A percentile compares a stretch with the other conserved stretches of the same genome.
These are phyloP conservation scores for Sugiyamaella lignohabitans DNA, from an alignment of 805 yeast species.

Conservation along the genomic window DNA sequence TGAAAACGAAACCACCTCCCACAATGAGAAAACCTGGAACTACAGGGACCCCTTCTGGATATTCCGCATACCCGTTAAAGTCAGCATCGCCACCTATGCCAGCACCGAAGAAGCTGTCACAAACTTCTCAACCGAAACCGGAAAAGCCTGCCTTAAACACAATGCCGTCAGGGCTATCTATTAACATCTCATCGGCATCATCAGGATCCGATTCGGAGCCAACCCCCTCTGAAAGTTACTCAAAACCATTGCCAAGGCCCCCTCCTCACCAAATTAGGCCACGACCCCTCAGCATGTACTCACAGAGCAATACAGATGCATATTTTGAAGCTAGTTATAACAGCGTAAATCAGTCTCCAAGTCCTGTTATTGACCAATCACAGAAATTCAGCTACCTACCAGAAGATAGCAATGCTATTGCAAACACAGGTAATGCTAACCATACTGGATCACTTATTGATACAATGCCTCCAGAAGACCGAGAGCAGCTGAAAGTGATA, in stretches of 20 bases:
- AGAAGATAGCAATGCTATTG: background rate
- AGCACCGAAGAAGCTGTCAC: too few relatives aligned
- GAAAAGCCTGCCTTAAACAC: too few relatives aligned
- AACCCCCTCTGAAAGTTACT: background rate
- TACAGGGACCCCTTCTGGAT: too few relatives aligned
- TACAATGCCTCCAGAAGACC: slow-evolving; percentile 14
- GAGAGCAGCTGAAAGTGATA: slow-evolving; percentile 28
- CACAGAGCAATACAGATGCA: background rate
- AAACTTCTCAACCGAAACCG: slow-evolving; percentile 1
- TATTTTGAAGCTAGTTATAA: too few relatives aligned
- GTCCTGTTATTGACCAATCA: too few relatives aligned
- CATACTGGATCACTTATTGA: slow-evolving; percentile 7
- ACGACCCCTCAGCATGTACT: slow-evolving; percentile 12
- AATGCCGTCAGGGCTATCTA: too few relatives aligned
- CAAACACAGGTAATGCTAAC: slow-evolving; percentile 1
- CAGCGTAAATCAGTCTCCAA: too few relatives aligned
- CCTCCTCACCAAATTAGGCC: slow-evolving; percentile 1
- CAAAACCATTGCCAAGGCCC: background rate
- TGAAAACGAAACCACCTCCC: background rate
- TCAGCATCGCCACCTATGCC: too few relatives aligned
- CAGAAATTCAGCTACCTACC: background rate
- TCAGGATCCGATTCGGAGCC: too few relatives aligned
- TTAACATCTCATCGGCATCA: too few relatives aligned
- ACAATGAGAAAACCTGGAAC: background rate
- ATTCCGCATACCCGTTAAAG: too few relatives aligned